Evolutionary conservation across 2,329 filamentous ascomycete genomes (phyloP).

Genomic region (Neofusicoccum cordaticola): DNA sequence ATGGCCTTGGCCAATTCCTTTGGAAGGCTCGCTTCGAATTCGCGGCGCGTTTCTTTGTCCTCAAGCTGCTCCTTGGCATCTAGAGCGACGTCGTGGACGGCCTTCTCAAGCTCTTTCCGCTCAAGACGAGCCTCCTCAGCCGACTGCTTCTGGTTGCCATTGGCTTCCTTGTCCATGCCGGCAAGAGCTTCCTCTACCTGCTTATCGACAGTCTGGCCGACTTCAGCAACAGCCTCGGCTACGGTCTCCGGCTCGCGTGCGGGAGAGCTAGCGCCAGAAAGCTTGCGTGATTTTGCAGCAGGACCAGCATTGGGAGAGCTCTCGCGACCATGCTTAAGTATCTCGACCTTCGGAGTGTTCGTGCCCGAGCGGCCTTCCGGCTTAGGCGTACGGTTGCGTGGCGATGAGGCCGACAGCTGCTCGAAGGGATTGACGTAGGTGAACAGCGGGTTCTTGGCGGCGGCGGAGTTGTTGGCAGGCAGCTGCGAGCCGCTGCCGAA

Average conservation of each 20-base stretch:
- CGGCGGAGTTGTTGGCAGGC: constrained; percentile 32
- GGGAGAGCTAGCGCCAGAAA: constrained; percentile 22
- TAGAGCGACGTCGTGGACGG: constrained; percentile 19
- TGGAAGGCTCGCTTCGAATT: constrained; percentile 54
- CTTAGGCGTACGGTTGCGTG: constrained; percentile 57
- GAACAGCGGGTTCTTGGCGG: constrained; percentile 52
- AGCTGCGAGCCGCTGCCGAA: constrained; percentile 41
- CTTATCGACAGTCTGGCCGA: constrained; percentile 59
- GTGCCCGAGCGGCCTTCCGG: constrained; percentile 28
- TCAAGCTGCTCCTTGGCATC: constrained; percentile 45
- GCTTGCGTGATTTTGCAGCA: constrained; percentile 37
- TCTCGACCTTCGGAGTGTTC: constrained; percentile 41
- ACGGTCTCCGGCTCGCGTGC: constrained; percentile 58
- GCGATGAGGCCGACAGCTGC: constrained; percentile 64
- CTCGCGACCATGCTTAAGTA: constrained; percentile 45
- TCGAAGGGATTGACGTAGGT: constrained; percentile 73
- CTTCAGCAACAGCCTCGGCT: constrained; percentile 64
- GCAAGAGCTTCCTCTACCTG: constrained; percentile 66
- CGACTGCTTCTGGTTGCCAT: constrained; percentile 47
- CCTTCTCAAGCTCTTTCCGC: constrained; percentile 40
- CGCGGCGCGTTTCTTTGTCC: constrained; percentile 52
- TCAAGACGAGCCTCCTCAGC: constrained; percentile 44
- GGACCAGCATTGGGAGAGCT: constrained; percentile 31
- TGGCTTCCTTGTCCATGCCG: constrained; percentile 46
- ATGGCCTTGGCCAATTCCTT: constrained; percentile 55